Percentiles rank a stretch among this genome's conserved stretches.
phyloP scores from a whole-genome alignment of 495 filamentous ascomycete species.

The Aeminium ludgeri region DNA sequence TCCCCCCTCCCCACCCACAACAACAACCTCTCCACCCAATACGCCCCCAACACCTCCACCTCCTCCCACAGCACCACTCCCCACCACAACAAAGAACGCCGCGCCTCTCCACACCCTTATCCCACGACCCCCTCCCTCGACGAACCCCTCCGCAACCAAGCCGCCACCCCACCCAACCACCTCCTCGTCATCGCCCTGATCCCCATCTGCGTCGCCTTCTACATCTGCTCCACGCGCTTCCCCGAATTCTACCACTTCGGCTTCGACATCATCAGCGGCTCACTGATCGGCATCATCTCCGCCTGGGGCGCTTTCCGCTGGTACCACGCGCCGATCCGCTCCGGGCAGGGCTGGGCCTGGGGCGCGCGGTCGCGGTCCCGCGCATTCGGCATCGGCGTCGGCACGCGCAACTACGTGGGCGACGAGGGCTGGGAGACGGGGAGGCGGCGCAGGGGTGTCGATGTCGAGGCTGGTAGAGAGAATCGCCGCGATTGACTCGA shows the following conservation, averaged over 20 bases:
- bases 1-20: not conserved
- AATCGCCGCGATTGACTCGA: too few relatives aligned
- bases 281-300: slow-evolving; percentile 36
- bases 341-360: slow-evolving; percentile 23
- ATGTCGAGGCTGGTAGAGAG: too few relatives aligned
- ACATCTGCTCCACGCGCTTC: slow-evolving; percentile 45
- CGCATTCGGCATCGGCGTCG: slow-evolving; percentile 27
- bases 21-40: slow-evolving; percentile 10
- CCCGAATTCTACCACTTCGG: slow-evolving; percentile 46
- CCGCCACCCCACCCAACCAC: slow-evolving; percentile 42
- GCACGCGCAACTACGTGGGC: slow-evolving; percentile 23
- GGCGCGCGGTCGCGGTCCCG: slow-evolving; percentile 21
- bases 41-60: too few relatives aligned
- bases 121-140: too few relatives aligned
- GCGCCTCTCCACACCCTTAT: too few relatives aligned
- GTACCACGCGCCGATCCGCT: slow-evolving; percentile 32
- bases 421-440: slow-evolving; percentile 22
- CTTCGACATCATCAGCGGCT: slow-evolving; percentile 47
- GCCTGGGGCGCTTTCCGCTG: slow-evolving; percentile 43
- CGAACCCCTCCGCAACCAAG: slow-evolving; percentile 28
- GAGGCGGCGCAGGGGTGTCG: too few relatives aligned
- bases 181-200: slow-evolving; percentile 39
- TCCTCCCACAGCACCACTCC: too few relatives aligned
- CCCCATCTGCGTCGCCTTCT: slow-evolving; percentile 40
- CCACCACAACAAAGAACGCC: too few relatives aligned